phyloP scores from a whole-genome alignment of 805 yeast genomes.

The Starmerella vaccinii region DNA sequence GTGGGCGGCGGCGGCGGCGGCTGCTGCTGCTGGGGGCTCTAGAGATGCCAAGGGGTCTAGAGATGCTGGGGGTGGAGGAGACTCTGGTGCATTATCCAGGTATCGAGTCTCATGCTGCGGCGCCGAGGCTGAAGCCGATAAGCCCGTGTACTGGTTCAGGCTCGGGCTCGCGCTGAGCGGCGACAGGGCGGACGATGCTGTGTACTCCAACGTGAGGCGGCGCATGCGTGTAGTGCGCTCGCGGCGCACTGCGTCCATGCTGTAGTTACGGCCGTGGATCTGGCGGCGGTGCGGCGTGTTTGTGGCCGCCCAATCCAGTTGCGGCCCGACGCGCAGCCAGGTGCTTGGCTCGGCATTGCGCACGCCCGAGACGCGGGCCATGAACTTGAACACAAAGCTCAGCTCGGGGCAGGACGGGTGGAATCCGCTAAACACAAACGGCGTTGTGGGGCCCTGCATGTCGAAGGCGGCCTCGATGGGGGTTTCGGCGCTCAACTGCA shows the following conservation, averaged over 20 bases:
- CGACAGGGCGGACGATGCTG: neutral
- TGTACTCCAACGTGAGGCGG: neutral
- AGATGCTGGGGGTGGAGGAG: neutral
- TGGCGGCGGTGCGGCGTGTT: neutral
- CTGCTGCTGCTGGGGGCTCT: neutral
- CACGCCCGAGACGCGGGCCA: slow-evolving; percentile 8
- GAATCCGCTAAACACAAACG: slow-evolving; percentile 9
- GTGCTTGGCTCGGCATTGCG: slow-evolving; percentile 2
- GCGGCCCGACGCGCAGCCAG: slow-evolving; percentile 13
- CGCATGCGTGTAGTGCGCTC: slow-evolving; percentile 9
- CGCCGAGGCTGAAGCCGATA: too few relatives aligned
- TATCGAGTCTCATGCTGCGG: too few relatives aligned
- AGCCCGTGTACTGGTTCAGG: neutral
- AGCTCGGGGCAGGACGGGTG: slow-evolving; percentile 11
- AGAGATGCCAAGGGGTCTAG: neutral
- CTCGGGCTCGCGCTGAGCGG: neutral
- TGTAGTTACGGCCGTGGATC: neutral
- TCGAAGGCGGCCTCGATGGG: slow-evolving; percentile 14
- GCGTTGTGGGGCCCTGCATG: slow-evolving; percentile 8
- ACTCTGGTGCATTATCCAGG: neutral
- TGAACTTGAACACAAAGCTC: slow-evolving; percentile 14
- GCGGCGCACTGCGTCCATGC: neutral
- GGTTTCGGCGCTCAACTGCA: slow-evolving; percentile 13
- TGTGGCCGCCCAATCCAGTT: slow-evolving; percentile 2
- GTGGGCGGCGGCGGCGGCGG: neutral